Percentiles rank a stretch among this genome's conserved stretches.
These are phyloP conservation scores for Triticum turgidum DNA, from an alignment of 176 grass and related monocot species.

Conservation along the genomic window DNA sequence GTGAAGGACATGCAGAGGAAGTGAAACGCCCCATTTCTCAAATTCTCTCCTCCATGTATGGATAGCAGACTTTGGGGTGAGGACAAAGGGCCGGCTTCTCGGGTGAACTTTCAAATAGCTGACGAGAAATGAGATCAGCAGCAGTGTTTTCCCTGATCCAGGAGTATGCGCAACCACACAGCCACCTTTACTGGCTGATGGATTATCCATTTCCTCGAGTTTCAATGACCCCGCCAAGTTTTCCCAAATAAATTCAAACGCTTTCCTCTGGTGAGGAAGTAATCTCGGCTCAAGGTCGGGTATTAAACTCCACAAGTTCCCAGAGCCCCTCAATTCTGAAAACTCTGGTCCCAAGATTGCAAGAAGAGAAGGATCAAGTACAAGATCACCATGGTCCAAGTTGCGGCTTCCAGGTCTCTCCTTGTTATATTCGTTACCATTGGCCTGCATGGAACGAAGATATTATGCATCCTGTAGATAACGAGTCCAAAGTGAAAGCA, in stretches of 20 bases:
- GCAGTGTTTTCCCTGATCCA: slow-evolving; percentile 81
- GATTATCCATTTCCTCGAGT: slow-evolving; percentile 48
- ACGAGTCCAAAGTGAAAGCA: neutral
- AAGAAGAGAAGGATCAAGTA: slow-evolving; percentile 36
- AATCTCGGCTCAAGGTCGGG: slow-evolving; percentile 59
- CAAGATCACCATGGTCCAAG: slow-evolving; percentile 27
- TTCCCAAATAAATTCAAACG: slow-evolving; percentile 89
- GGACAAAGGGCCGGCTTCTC: slow-evolving; percentile 72
- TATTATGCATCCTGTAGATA: neutral
- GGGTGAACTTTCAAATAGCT: slow-evolving; percentile 82
- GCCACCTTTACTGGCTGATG: slow-evolving; percentile 54
- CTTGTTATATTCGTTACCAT: slow-evolving; percentile 37
- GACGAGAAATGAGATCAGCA: slow-evolving; percentile 72
- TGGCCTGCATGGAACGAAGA: slow-evolving; percentile 36
- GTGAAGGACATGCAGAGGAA: slow-evolving; percentile 71
- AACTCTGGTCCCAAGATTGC: slow-evolving; percentile 33
- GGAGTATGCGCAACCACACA: slow-evolving; percentile 93
- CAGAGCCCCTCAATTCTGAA: slow-evolving; percentile 34
- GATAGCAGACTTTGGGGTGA: slow-evolving; percentile 75
- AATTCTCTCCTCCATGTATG: slow-evolving; percentile 84
- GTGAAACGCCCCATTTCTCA: slow-evolving; percentile 63
- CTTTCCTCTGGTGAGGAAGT: slow-evolving; percentile 71
- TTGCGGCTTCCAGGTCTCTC: slow-evolving; percentile 19
- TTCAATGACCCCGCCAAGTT: slow-evolving; percentile 58
- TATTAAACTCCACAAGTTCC: slow-evolving; percentile 63